A percentile compares a stretch with the other conserved stretches of the same genome.
Evolutionary conservation across 106 monocot species (phyloP).

Genomic region (Dendrobium chrysotoxum): DNA sequence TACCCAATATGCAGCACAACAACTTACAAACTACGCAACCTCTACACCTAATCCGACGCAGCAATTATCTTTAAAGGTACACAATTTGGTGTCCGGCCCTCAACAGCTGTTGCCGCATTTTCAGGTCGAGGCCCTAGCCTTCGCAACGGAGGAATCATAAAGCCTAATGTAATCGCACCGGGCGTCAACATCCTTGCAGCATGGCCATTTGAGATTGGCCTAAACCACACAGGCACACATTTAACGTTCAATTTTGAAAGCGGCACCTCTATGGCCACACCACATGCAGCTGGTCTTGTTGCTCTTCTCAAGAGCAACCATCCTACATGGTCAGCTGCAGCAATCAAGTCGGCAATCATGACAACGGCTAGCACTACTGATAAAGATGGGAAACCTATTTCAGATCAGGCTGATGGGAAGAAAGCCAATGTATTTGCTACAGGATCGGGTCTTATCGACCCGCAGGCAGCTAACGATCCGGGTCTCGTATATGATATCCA

Average conservation of each 20-base stretch:
- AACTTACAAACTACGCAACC: background rate
- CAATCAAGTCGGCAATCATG: conserved; percentile 30
- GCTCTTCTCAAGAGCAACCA: conserved; percentile 20
- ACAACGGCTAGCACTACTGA: conserved; percentile 10
- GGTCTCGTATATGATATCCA: conserved; percentile 27
- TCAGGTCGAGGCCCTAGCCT: conserved; percentile 29
- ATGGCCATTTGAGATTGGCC: conserved; percentile 21
- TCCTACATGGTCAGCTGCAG: conserved; percentile 23
- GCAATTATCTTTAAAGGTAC: conserved; percentile 10
- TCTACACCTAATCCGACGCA: background rate
- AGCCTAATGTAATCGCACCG: conserved; percentile 34
- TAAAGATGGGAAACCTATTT: conserved; percentile 8
- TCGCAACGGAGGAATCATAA: conserved; percentile 20
- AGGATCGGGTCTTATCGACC: conserved; percentile 24
- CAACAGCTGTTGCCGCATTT: conserved; percentile 17
- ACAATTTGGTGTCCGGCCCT: background rate
- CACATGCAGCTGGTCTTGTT: conserved; percentile 45
- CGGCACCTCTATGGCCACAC: conserved; percentile 47
- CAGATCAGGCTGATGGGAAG: conserved; percentile 1
- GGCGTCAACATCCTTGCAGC: conserved; percentile 38
- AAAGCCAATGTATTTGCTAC: conserved; percentile 6
- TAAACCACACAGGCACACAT: background rate
- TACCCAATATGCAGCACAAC: background rate
- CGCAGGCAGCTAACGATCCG: conserved; percentile 15
- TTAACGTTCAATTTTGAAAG: conserved; percentile 12